Base-by-base conservation (phyloP, 1,139 yeast species). In the Yamadazyma oceani region DNA sequence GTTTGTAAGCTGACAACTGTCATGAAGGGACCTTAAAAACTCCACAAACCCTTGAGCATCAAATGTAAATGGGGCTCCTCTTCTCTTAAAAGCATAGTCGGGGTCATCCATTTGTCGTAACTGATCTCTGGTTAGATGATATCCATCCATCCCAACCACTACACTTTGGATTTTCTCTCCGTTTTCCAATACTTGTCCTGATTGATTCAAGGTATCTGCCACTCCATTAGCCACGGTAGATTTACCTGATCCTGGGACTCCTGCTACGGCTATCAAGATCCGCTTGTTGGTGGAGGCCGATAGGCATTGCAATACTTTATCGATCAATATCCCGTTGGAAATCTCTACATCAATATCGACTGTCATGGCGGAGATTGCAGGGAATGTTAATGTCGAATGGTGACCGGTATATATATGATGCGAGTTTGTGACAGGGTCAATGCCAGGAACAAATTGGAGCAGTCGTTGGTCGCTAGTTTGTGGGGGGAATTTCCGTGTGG, bases 31-130 rank as follows among this genome's bases (percentile, higher is more conserved):
- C 16, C 47, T 40, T 1, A 69, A 56, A 27, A 58, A 47, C 2
- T 42, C 44, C 13, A 67, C 50, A 42, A 69, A 67, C 13, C 54
- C 56, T 5, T 57, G 51, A 4, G 86, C 74, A 55, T 90, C 89
- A 61, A 89, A 89, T 0, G 97, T 88, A 51, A 74, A 78, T 1
- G 96, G 94, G 0, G 96, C 85, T 0, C 97, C 97, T 37, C 97
- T 73, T 46, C 88, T 66, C 28, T 64, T 58, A 32, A 80, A 65
- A 0, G 95, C 94, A 27, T 63, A 66, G 4, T 54, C 67, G 0
- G 87, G 71, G 48, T 87, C 74, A 2, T 65, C 58, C 55, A 85
- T 71, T 32, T 60, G 46, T 23, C 63, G 67, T 23, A 90, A 64
- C 36, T 77, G 73, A 0, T 57, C 47, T 29, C 92, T 62, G 5